Conservation (phyloP, 768 basidiomycete genomes). For the Panaeolus papilionaceus region DNA sequence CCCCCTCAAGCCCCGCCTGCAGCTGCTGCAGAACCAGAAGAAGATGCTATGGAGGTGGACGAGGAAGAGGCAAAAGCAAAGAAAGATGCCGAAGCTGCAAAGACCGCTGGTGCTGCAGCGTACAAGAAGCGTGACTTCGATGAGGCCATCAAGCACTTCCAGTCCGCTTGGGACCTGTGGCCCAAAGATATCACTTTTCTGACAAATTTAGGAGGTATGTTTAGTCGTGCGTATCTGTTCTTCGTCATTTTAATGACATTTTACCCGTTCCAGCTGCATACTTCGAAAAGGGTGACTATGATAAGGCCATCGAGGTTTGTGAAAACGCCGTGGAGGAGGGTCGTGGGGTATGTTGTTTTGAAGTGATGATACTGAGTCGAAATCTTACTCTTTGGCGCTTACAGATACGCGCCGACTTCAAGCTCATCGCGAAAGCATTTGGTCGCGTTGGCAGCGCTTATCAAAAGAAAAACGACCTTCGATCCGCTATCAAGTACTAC, state of each 20-base stretch:
- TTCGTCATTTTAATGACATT: slow-evolving; percentile 4
- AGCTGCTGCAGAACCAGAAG: slow-evolving; percentile 48
- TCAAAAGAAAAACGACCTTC: slow-evolving; percentile 77
- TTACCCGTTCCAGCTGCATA: slow-evolving; percentile 68
- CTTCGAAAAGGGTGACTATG: slow-evolving; percentile 93
- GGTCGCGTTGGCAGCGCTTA: slow-evolving; percentile 91
- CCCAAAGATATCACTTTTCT: slow-evolving; percentile 94
- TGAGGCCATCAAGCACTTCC: slow-evolving; percentile 76
- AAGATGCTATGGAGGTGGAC: slow-evolving; percentile 72
- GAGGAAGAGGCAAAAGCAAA: slow-evolving; percentile 76
- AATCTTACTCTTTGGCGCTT: slow-evolving; percentile 10
- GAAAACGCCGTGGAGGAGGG: slow-evolving; percentile 98
- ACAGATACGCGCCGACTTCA: slow-evolving; percentile 91
- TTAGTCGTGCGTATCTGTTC: background rate
- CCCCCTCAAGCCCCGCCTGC: slow-evolving; percentile 46
- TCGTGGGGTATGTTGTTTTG: slow-evolving; percentile 57
- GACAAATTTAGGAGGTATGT: slow-evolving; percentile 84
- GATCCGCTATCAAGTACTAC: slow-evolving; percentile 87
- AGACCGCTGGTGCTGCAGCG: slow-evolving; percentile 76
- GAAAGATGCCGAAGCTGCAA: slow-evolving; percentile 79
- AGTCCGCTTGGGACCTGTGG: slow-evolving; percentile 91
- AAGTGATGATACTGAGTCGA: background rate
- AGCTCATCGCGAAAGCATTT: slow-evolving; percentile 92
- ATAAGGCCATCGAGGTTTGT: slow-evolving; percentile 89
- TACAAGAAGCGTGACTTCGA: slow-evolving; percentile 90